Evolutionary conservation across 108 stramenopile genomes (phyloP), one percentile per base, ranked within the genome.

Genomic region (Skeletonema potamos): DNA sequence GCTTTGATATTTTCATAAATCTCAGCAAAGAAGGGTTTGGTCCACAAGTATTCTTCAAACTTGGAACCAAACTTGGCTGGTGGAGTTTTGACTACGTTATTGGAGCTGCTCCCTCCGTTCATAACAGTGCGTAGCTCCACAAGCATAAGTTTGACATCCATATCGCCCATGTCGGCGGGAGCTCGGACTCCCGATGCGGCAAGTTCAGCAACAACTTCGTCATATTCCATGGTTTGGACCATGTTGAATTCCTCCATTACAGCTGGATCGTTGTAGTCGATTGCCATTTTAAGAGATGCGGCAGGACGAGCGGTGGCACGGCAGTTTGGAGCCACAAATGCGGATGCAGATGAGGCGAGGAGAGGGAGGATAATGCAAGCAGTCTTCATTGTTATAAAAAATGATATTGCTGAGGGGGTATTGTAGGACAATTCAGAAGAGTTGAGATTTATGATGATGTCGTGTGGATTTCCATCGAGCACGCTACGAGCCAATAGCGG

Each of bases 251-350:
- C 93, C 75, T 87, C 89, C 39, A 85, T 89, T 15, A 94, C 93
- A 43, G 85, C 84, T 15, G 93, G 93, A 76, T 94, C 90, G 74
- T 90, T 94, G 88, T 92, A 92, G 54, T 94, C 90, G 41, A 94
- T 73, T 56, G 90, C 90, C 92, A 93, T 93, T 22, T 18, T 26
- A 22, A 88, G 64, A 10, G 77, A 24, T 32, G 66, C 46, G 44
- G 68, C 26, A 34, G 33, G 39, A 10, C 58, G 58, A 60, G 12
- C 11, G 60, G 51, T 62, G 30, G 27, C 28, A 5, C 27, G 46
- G 59, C 46, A 4, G 10, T 10, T 44, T 6, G 55, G 28, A 1
- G 77, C 32, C 26, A 65, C 30, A 51, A 78, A 78, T 22, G 67
- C 77, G 33, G 59, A 61, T 51, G 69, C 65, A 51, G 77, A 78